These are phyloP conservation scores for Hypoxylon sp. DNA, from an alignment of 2,329 filamentous ascomycete species.

Conservation along the genomic window DNA sequence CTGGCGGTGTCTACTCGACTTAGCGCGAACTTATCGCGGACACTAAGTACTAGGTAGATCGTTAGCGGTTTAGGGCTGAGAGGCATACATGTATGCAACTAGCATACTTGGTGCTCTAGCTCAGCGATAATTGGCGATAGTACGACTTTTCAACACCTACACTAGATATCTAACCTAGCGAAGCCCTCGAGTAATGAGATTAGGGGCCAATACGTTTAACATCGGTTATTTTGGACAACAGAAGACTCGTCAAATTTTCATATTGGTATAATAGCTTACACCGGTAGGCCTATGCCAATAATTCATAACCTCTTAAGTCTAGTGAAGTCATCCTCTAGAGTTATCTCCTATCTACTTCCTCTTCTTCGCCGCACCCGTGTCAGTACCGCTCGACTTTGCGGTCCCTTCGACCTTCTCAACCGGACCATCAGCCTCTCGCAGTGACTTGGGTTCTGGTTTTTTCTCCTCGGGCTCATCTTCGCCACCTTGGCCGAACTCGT, in stretches of 20 bases:
- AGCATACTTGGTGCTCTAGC: background rate
- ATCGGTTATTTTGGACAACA: background rate
- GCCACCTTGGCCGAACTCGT: slow-evolving; percentile 98
- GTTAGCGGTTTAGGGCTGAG: slow-evolving; percentile 17
- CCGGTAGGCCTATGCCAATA: slow-evolving; percentile 2
- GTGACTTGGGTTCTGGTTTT: slow-evolving; percentile 56
- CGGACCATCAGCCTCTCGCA: slow-evolving; percentile 47
- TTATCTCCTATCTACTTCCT: slow-evolving; percentile 55
- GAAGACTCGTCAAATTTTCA: background rate
- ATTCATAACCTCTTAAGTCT: slow-evolving; percentile 6
- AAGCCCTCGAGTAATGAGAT: background rate
- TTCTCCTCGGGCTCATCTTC: slow-evolving; percentile 77
- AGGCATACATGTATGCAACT: slow-evolving; percentile 5
- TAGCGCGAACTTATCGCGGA: slow-evolving; percentile 2
- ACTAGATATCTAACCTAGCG: background rate
- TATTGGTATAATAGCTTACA: background rate
- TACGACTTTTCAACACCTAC: slow-evolving; percentile 5
- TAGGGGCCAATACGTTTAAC: background rate
- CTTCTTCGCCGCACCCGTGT: slow-evolving; percentile 63
- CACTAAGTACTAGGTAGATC: slow-evolving; percentile 21
- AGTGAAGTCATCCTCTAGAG: background rate
- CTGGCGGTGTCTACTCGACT: slow-evolving; percentile 2
- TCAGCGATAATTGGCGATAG: slow-evolving; percentile 18
- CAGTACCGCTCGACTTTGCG: slow-evolving; percentile 64
- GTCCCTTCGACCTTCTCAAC: slow-evolving; percentile 53